Conservation (phyloP, 78 protist genomes). For the Dictyostelium brefeldianum region DNA sequence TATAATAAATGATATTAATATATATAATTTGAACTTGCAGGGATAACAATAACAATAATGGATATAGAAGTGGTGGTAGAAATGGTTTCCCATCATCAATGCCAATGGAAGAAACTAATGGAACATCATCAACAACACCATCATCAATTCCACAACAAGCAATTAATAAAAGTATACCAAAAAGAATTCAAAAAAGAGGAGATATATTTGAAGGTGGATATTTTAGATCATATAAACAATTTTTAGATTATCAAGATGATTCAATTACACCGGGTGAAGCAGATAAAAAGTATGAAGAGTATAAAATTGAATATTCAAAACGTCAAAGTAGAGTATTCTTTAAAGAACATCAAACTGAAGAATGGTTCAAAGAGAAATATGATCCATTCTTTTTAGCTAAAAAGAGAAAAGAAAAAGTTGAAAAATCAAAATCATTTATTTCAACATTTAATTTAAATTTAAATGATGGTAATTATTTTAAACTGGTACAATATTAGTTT, state of each 20-base stretch:
- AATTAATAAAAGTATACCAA: background rate
- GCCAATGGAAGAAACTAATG: background rate
- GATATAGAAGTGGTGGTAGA: background rate
- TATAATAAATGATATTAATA: background rate
- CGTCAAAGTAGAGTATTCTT: constrained; percentile 62
- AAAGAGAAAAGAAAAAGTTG: constrained; percentile 66
- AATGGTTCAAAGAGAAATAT: constrained; percentile 76
- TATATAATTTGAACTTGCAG: background rate
- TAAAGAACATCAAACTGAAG: constrained; percentile 70
- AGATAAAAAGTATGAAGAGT: constrained; percentile 78
- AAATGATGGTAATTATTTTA: constrained; percentile 50
- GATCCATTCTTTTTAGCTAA: constrained; percentile 49
- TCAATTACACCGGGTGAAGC: constrained; percentile 60
- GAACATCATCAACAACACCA: constrained; percentile 4
- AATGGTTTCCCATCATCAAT: constrained; percentile 9
- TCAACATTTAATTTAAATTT: constrained; percentile 21
- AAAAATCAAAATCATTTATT: constrained; percentile 24
- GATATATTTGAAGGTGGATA: constrained; percentile 51
- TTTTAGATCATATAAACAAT: constrained; percentile 69
- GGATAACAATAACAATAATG: constrained; percentile 8
- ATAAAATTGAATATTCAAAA: constrained; percentile 52
- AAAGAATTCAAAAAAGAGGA: constrained; percentile 63
- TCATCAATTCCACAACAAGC: background rate
- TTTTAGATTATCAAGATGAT: constrained; percentile 79
- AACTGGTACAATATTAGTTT: background rate